Evolutionary conservation across 306 rosid genomes (phyloP).

Genomic region (Lathyrus sativus): DNA sequence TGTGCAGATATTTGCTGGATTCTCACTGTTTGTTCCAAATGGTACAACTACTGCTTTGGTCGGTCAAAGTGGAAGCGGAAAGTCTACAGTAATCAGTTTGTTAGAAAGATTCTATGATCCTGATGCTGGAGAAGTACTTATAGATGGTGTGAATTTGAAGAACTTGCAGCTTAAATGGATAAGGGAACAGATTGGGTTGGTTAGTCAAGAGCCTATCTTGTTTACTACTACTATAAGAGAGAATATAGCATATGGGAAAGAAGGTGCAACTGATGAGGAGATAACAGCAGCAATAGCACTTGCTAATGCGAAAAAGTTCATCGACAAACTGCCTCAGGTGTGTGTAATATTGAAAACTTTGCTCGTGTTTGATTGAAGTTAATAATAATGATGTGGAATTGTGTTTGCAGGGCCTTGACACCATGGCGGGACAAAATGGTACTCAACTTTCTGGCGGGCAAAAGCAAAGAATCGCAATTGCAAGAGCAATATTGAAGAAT

Average conservation of each 20-base stretch:
- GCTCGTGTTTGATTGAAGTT: background rate
- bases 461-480: constrained; percentile 94
- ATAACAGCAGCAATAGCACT: constrained; percentile 60
- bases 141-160: constrained; percentile 76
- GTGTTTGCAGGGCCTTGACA: constrained; percentile 67
- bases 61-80: constrained; percentile 97
- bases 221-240: constrained; percentile 70
- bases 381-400: background rate
- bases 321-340: constrained; percentile 70
- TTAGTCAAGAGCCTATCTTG: constrained; percentile 81
- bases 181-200: constrained; percentile 78
- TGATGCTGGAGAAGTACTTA: constrained; percentile 71
- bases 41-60: constrained; percentile 83
- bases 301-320: constrained; percentile 92
- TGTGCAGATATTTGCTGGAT: constrained; percentile 74
- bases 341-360: constrained; percentile 24
- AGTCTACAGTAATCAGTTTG: constrained; percentile 76
- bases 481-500: constrained; percentile 90
- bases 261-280: constrained; percentile 71
- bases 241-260: constrained; percentile 85
- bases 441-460: constrained; percentile 96
- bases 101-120: constrained; percentile 91
- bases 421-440: constrained; percentile 86
- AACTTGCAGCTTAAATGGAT: constrained; percentile 64
- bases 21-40: constrained; percentile 63